These are phyloP conservation scores for Rubroboletus pulcherrimus DNA, from an alignment of 768 basidiomycete species.

Conservation along the genomic window DNA sequence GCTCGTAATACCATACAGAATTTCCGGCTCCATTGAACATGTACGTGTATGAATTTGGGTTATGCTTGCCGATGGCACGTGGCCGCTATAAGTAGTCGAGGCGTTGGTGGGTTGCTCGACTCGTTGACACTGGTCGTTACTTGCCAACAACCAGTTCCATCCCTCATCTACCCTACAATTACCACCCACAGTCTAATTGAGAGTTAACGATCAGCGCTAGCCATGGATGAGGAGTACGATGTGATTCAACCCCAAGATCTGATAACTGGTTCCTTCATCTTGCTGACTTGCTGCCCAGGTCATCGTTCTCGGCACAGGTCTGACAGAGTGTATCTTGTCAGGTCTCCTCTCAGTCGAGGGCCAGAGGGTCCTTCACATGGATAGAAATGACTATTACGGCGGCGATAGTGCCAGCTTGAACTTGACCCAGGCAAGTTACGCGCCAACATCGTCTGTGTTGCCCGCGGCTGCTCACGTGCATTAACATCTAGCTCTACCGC, in stretches of 20 bases:
- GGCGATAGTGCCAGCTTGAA: conserved; percentile 97
- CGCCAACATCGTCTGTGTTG: conserved; percentile 3
- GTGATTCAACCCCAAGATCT: conserved; percentile 41
- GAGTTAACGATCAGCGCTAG: conserved; percentile 17
- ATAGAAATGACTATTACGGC: conserved; percentile 98
- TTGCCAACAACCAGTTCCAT: conserved; percentile 14
- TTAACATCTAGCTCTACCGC: conserved; percentile 74
- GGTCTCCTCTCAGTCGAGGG: conserved; percentile 98
- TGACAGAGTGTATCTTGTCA: conserved; percentile 98
- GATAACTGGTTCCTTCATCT: conserved; percentile 2
- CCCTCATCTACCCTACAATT: conserved; percentile 8
- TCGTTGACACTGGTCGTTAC: conserved; percentile 7
- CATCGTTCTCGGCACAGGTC: conserved; percentile 91
- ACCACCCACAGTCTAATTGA: conserved; percentile 9
- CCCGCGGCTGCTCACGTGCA: conserved; percentile 16
- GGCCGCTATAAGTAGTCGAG: conserved; percentile 29
- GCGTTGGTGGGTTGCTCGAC: neutral
- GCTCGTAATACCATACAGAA: conserved; percentile 8
- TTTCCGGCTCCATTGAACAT: neutral
- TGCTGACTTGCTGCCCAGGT: conserved; percentile 46
- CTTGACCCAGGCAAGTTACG: conserved; percentile 78
- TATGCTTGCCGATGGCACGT: conserved; percentile 22
- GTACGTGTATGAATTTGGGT: neutral
- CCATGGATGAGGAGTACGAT: conserved; percentile 99
- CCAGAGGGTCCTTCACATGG: conserved; percentile 99